Evolutionary conservation across 2,329 filamentous ascomycete species (phyloP).

Genomic region (Phoma sp.): DNA sequence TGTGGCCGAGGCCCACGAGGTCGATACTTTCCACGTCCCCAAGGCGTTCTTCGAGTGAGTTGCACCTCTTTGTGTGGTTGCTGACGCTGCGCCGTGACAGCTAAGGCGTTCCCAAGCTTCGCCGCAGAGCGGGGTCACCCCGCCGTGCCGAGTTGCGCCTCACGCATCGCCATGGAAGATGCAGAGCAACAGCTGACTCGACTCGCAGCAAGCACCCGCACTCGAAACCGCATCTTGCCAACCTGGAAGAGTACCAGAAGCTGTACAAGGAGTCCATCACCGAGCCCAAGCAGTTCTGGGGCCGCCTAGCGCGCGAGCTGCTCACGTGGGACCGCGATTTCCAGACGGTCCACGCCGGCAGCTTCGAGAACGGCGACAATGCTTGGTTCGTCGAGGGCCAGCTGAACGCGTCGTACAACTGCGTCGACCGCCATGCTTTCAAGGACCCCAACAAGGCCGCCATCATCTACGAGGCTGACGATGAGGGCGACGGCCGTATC

Average conservation of each 20-base stretch:
- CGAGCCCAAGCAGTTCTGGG: conserved; percentile 91
- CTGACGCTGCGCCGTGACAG: conserved; percentile 16
- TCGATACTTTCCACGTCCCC: conserved; percentile 73
- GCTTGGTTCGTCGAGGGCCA: conserved; percentile 95
- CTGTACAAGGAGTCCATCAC: conserved; percentile 85
- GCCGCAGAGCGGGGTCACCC: conserved; percentile 44
- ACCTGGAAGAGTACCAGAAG: conserved; percentile 67
- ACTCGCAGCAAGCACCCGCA: conserved; percentile 62
- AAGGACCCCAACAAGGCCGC: conserved; percentile 91
- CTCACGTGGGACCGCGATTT: conserved; percentile 92
- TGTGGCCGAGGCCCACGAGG: conserved; percentile 76
- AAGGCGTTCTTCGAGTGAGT: conserved; percentile 54
- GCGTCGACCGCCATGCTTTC: conserved; percentile 94
- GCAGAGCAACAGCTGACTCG: conserved; percentile 14
- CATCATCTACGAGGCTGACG: conserved; percentile 98
- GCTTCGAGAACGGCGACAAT: conserved; percentile 78
- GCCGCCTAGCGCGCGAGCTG: conserved; percentile 80
- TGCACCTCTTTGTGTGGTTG: conserved; percentile 20
- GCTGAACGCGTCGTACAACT: conserved; percentile 97
- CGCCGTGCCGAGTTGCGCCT: conserved; percentile 27
- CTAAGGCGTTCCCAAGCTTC: conserved; percentile 15
- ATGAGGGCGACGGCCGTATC: conserved; percentile 82
- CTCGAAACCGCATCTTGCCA: conserved; percentile 64
- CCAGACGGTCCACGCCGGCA: conserved; percentile 82
- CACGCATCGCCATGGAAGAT: background rate